Conservation (phyloP, 345 rosid genomes). For the Durio zibethinus region DNA sequence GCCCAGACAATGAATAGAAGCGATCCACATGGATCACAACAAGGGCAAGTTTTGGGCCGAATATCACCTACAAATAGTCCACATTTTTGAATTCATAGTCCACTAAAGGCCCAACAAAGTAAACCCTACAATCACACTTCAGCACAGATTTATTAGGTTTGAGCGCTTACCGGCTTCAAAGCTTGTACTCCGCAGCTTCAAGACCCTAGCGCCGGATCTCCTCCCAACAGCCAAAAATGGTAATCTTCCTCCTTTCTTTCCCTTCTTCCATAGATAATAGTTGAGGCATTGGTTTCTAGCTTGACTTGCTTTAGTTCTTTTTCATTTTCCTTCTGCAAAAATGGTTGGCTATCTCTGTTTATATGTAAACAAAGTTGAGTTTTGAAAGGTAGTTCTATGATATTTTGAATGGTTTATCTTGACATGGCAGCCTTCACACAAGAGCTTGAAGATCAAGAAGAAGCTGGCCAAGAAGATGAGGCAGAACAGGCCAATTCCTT, state of each 20-base stretch:
- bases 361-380: neutral
- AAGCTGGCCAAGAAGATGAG: slow-evolving; percentile 80
- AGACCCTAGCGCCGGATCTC: neutral
- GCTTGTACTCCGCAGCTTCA: neutral
- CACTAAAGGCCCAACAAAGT: neutral
- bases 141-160: neutral
- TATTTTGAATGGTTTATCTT: neutral
- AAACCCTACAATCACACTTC: slow-evolving; percentile 9
- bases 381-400: neutral
- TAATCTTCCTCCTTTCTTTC: neutral
- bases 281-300: neutral
- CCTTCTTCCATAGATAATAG: neutral
- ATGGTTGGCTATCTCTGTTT: neutral
- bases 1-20: neutral
- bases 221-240: neutral
- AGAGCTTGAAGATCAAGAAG: slow-evolving; percentile 76
- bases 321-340: neutral
- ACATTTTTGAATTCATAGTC: neutral
- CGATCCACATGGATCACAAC: neutral
- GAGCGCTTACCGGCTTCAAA: neutral
- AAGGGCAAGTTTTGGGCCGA: neutral
- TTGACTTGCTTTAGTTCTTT: neutral
- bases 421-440: slow-evolving; percentile 79
- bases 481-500: slow-evolving; percentile 75
- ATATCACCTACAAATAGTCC: neutral